Percentiles rank a stretch among this genome's conserved stretches.
These are phyloP conservation scores for Boletus huronensis DNA, from an alignment of 768 basidiomycete species.

Conservation along the genomic window DNA sequence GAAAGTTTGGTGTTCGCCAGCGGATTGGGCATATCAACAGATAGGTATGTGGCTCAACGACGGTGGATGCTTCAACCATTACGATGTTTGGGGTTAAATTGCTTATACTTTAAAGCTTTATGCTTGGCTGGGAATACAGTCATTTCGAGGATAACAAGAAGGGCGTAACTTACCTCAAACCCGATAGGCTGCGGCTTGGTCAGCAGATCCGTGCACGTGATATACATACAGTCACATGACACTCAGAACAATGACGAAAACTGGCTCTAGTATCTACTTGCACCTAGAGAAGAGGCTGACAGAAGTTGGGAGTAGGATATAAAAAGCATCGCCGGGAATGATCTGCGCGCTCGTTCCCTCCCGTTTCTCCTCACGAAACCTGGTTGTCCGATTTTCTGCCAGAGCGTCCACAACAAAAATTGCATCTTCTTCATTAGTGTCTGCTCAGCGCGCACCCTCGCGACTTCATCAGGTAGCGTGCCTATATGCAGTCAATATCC, in stretches of 20 bases:
- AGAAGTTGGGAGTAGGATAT: slow-evolving; percentile 6
- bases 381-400: slow-evolving; percentile 7
- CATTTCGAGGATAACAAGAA: neutral
- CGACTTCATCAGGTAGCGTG: slow-evolving; percentile 29
- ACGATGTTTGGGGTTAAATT: neutral
- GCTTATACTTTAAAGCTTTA: too few species aligned
- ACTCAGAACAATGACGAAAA: neutral
- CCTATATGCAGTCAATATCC: neutral
- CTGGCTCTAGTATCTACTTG: neutral
- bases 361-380: slow-evolving; percentile 5
- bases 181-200: neutral
- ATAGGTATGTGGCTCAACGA: neutral
- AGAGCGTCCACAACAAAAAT: slow-evolving; percentile 14
- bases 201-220: slow-evolving; percentile 9
- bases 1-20: neutral
- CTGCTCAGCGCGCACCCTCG: slow-evolving; percentile 6
- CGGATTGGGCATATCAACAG: too few species aligned
- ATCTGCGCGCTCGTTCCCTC: neutral
- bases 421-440: neutral
- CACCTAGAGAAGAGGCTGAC: slow-evolving; percentile 10
- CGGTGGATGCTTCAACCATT: neutral
- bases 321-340: slow-evolving; percentile 20
- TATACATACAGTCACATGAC: slow-evolving; percentile 13
- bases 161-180: too few species aligned
- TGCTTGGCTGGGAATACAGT: neutral